Evolutionary conservation across 1,284 basidiomycete species (phyloP).

Genomic region (Sparassis latifolia): DNA sequence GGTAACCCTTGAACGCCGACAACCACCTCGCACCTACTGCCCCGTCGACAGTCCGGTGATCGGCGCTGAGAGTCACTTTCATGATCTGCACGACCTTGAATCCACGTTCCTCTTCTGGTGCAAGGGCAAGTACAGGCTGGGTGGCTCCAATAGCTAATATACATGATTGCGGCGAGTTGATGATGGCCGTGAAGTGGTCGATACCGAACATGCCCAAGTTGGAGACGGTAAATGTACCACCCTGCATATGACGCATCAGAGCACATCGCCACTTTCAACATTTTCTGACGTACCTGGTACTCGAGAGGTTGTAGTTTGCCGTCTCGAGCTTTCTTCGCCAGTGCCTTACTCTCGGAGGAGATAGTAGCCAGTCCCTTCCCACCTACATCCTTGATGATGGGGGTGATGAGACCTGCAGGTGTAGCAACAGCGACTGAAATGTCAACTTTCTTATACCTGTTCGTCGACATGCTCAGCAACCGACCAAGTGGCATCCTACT

Average conservation of each 20-base stretch:
- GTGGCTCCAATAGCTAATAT: constrained; percentile 95
- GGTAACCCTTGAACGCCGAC: constrained; percentile 91
- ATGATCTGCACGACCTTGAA: constrained; percentile 91
- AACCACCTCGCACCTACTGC: constrained; percentile 89
- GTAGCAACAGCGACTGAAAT: constrained; percentile 98
- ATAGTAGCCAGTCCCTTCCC: constrained; percentile 90
- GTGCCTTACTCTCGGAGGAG: constrained; percentile 85
- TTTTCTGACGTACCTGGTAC: constrained; percentile 67
- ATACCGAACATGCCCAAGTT: constrained; percentile 99
- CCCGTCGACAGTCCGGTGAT: constrained; percentile 94
- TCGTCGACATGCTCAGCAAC: constrained; percentile 1
- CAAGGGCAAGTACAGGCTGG: constrained; percentile 82
- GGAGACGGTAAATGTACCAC: constrained; percentile 98
- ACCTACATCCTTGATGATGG: constrained; percentile 93
- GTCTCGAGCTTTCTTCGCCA: constrained; percentile 93
- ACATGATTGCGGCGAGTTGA: constrained; percentile 98
- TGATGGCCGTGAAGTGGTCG: constrained; percentile 96
- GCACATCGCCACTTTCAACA: neutral
- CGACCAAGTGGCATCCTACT: neutral
- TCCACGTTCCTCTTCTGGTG: constrained; percentile 84
- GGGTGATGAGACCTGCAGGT: constrained; percentile 93
- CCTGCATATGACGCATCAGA: constrained; percentile 37
- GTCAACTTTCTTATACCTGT: constrained; percentile 92
- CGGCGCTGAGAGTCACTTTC: constrained; percentile 94
- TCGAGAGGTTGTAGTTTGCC: constrained; percentile 94